phyloP scores from a whole-genome alignment of 495 filamentous ascomycete species.

The Elasticomyces elasticus region DNA sequence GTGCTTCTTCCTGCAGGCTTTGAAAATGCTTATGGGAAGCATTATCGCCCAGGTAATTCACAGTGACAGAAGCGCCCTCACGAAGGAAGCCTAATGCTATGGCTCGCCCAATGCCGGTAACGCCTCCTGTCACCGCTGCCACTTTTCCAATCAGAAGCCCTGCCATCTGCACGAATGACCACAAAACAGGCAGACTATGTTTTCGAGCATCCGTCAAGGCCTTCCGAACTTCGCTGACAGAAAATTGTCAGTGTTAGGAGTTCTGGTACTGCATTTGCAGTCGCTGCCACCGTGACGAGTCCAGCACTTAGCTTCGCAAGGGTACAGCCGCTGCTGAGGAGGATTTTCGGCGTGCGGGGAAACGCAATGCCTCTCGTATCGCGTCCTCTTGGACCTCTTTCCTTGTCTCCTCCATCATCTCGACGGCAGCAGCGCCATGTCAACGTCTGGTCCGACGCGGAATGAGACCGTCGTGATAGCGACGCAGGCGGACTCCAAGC shows the following conservation, averaged over 20 bases:
- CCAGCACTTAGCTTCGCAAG: too few species aligned
- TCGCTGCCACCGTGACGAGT: not conserved
- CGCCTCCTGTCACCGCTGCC: slow-evolving; percentile 32
- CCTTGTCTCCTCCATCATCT: not conserved
- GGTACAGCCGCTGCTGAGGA: too few species aligned
- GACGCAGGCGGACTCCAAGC: not conserved
- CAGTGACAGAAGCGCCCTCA: slow-evolving; percentile 31
- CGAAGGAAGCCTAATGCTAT: slow-evolving; percentile 31
- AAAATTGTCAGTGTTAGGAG: not conserved
- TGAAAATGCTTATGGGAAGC: slow-evolving; percentile 27
- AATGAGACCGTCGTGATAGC: not conserved
- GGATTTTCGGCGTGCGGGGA: not conserved
- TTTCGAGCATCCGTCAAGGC: not conserved
- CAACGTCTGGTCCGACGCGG: not conserved
- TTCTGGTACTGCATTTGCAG: not conserved
- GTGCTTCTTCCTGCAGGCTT: slow-evolving; percentile 24
- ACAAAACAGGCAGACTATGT: not conserved
- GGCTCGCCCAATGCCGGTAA: slow-evolving; percentile 32
- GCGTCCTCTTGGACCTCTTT: not conserved
- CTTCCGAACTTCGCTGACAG: not conserved
- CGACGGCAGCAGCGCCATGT: not conserved
- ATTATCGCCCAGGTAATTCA: slow-evolving; percentile 32
- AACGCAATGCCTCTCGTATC: not conserved
- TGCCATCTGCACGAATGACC: slow-evolving; percentile 10
- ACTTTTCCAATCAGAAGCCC: slow-evolving; percentile 29